Evolutionary conservation across 176 grass and related monocot genomes (phyloP).

Genomic region (Avena atlantica): DNA sequence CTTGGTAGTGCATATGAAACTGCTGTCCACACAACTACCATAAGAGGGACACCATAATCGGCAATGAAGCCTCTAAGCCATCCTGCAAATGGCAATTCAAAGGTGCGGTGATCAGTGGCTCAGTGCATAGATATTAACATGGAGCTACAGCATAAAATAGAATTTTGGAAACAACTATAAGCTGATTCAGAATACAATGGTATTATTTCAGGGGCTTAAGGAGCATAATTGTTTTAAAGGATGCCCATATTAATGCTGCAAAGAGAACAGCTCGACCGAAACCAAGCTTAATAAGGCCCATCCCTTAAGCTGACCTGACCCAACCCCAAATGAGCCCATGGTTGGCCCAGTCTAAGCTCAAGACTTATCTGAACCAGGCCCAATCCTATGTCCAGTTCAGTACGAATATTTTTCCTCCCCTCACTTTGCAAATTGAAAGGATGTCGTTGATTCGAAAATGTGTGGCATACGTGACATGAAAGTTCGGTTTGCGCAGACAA

Average conservation of each 20-base stretch:
- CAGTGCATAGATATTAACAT: neutral
- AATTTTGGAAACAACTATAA: neutral
- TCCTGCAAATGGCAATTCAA: conserved; percentile 55
- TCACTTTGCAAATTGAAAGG: conserved; percentile 10
- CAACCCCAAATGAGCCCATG: neutral
- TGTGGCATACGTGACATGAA: neutral
- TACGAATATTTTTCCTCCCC: neutral
- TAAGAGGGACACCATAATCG: conserved; percentile 90
- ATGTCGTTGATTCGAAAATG: conserved; percentile 1
- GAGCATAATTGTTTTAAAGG: neutral
- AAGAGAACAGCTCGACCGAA: neutral
- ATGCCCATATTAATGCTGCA: neutral
- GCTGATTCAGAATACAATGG: neutral
- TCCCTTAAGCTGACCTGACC: neutral
- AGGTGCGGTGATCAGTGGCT: neutral
- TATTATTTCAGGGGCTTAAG: neutral
- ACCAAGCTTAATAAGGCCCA: neutral
- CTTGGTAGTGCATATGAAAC: conserved; percentile 76
- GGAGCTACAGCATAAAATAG: neutral
- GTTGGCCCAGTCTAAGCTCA: neutral
- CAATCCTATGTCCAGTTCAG: neutral
- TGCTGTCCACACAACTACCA: conserved; percentile 90
- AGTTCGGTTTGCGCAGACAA: neutral
- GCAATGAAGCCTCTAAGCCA: conserved; percentile 87
- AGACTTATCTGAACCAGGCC: neutral